These are phyloP conservation scores for Fusarium algeriense DNA, from an alignment of 2,329 filamentous ascomycete genomes.

Conservation along the genomic window DNA sequence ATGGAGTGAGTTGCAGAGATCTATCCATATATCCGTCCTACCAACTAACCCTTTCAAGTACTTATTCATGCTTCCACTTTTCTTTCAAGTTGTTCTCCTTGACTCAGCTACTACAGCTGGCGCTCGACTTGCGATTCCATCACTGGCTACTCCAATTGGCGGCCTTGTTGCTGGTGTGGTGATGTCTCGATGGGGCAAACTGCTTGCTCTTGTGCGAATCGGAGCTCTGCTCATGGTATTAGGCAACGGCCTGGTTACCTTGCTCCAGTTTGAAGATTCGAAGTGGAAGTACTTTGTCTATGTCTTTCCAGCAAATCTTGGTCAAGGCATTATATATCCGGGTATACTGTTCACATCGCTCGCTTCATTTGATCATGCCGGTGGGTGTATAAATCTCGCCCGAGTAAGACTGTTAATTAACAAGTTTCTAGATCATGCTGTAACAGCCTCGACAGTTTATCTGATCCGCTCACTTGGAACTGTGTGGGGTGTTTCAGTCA, in stretches of 20 bases:
- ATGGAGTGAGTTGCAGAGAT: constrained; percentile 63
- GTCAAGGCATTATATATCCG: constrained; percentile 71
- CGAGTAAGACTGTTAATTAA: background rate
- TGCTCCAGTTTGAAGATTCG: constrained; percentile 62
- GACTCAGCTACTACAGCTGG: constrained; percentile 75
- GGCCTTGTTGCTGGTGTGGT: constrained; percentile 68
- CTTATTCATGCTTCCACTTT: constrained; percentile 77
- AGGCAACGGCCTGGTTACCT: constrained; percentile 65
- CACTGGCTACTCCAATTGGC: constrained; percentile 68
- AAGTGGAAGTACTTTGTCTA: constrained; percentile 68
- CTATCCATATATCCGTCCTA: background rate
- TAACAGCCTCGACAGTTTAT: constrained; percentile 72
- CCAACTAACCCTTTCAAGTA: constrained; percentile 56
- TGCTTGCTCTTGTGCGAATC: constrained; percentile 64
- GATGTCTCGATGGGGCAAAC: constrained; percentile 67
- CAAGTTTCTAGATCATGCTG: constrained; percentile 66
- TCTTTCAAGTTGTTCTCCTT: constrained; percentile 75
- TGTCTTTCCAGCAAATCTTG: constrained; percentile 69
- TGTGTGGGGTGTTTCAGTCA: constrained; percentile 73
- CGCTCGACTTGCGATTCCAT: constrained; percentile 72
- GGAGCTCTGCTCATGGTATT: constrained; percentile 65
- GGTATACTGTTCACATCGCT: constrained; percentile 71
- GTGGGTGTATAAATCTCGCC: constrained; percentile 48
- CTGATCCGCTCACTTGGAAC: constrained; percentile 72
- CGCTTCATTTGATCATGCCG: constrained; percentile 71